Base-by-base conservation (phyloP, 805 yeast species). In the Metschnikowia matae region DNA sequence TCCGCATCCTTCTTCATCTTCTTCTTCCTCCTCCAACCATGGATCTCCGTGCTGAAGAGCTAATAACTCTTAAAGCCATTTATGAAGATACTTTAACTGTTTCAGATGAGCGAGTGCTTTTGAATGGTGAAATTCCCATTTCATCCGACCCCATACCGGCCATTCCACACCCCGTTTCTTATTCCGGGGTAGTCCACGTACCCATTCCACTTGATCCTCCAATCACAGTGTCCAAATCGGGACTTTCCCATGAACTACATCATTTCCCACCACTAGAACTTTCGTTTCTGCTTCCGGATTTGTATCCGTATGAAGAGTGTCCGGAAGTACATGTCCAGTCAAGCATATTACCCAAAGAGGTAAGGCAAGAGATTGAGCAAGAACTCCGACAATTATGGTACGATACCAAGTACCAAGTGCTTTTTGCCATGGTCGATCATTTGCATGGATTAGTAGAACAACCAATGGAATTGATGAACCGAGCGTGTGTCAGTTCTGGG, bases 361-460 rank as follows among this genome's bases (percentile, higher is more conserved):
- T 61, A 3, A 44, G 61, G 1, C 41, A 39, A 0, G 40, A 40
- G 1, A 41, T 74, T 6, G 20, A 40, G 2, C 23, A 39, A 0
- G 55, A 60, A 2, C 48, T 76, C 3, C 40, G 49, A 0, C 43
- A 56, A 1, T 56, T 75, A 21, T 75, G 80, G 76, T 59, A 57
- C 13, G 68, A 62, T 7, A 52, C 52, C 17, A 63, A 58, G 23
- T 79, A 72, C 54, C 68, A 72, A 29, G 63, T 78, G 1, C 55
- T 79, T 3, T 79, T 71, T 57, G 56, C 69, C 13, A 58, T 78
- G 52, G 66, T 79, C n/a, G 81, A 78, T 50, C 65, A 57, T 48
- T 47, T 80, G 15, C 32, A 20, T 3, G 37, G n/a, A 20, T 13
- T 18, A 14, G 26, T 21, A 8, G 23, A 17, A 3, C 29, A 14